Evolutionary conservation across 1,284 basidiomycete species (phyloP), one percentile per base, ranked within the genome.

Genomic region (Moniliophthora roreri): DNA sequence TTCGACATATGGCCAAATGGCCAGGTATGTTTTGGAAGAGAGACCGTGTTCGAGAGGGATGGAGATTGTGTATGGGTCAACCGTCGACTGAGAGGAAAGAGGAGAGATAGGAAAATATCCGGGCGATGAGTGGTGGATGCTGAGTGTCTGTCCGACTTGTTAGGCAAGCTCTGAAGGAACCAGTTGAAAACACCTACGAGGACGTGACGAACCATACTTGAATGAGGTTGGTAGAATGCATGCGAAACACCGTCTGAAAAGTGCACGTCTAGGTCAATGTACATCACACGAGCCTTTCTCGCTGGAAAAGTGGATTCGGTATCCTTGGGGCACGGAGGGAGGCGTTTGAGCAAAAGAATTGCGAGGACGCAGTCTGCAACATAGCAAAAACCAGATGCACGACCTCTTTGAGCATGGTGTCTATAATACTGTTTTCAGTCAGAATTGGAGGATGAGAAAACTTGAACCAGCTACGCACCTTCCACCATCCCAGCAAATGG

Each of bases 261-360:
- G 68, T 98, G 95, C 1, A 98, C 74, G 67, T 98, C 95, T 13
- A 98, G 72, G 66, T 98, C 95, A 47, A 98, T 77, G 69, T 97
- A 97, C 80, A 96, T 83, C 20, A 94, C 78, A 1, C 89, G 81
- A 1, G 87, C 76, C 61, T 84, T 82, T 44, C 69, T 62, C 7
- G 59, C 58, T n/a, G 54, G 37, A 11, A 26, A 21, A 15, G 50
- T n/a, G 24, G 9, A 16, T n/a, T 41, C 24, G 32, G 21, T n/a
- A 4, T 10, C 11, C 21, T 7, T 15, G 32, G 41, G 41, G 48
- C 45, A 15, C 11, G 48, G 23, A 46, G 57, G 45, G 35, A 65
- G 58, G 26, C 77, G 75, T 59, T 79, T 84, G 42, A 89, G 74
- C 3, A 75, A 68, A 39, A 90, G 75, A 50, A 95, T 84, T 0